Conservation (phyloP, 352 stramenopile species). For the Phytophthora meadii region DNA sequence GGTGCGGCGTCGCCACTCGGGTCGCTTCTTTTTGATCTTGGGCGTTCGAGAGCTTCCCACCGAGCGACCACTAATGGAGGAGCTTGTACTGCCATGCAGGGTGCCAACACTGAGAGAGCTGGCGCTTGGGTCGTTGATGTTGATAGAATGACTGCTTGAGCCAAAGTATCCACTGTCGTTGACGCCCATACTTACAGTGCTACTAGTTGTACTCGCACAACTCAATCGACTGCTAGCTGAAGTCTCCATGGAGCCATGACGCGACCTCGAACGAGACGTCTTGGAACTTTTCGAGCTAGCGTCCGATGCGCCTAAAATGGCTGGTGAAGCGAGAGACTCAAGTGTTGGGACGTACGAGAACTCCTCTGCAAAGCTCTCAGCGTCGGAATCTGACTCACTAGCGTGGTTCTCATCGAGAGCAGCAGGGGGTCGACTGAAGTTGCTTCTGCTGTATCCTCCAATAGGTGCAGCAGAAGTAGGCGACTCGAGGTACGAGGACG, state of each 20-base stretch:
- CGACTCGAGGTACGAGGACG: conserved; percentile 57
- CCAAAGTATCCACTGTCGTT: conserved; percentile 36
- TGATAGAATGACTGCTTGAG: conserved; percentile 20
- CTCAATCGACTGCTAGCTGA: conserved; percentile 32
- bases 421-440: conserved; percentile 31
- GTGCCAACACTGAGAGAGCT: conserved; percentile 28
- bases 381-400: conserved; percentile 50
- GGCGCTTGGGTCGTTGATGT: conserved; percentile 19
- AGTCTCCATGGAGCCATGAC: conserved; percentile 40
- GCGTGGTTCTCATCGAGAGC: conserved; percentile 58
- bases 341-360: conserved; percentile 55
- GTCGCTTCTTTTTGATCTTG: conserved; percentile 45
- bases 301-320: conserved; percentile 35
- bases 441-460: conserved; percentile 34
- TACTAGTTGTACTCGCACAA: conserved; percentile 35
- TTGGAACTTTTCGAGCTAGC: conserved; percentile 29
- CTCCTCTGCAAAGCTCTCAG: conserved; percentile 51
- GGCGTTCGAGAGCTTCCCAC: conserved; percentile 22
- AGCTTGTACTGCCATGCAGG: conserved; percentile 34
- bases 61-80: conserved; percentile 21
- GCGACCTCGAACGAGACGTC: conserved; percentile 27
- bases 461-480: conserved; percentile 42
- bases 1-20: conserved; percentile 48
- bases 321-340: conserved; percentile 42
- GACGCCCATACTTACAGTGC: conserved; percentile 35